phyloP scores from a whole-genome alignment of 2,329 filamentous ascomycete species.

The Beauveria asiatica region DNA sequence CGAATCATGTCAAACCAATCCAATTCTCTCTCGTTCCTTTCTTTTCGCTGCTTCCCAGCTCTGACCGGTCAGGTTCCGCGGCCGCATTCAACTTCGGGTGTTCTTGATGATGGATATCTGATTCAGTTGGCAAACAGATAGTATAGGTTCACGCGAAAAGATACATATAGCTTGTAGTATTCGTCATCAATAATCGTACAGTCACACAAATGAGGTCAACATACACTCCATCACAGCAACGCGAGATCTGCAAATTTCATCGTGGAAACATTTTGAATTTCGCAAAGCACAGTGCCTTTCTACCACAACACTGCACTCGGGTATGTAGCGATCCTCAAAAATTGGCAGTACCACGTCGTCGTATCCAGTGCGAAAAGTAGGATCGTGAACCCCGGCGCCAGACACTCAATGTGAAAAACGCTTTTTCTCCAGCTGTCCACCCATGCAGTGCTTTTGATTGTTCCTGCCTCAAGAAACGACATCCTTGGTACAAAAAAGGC shows the following conservation, averaged over 20 bases:
- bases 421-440: conserved; percentile 49
- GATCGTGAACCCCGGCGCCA: conserved; percentile 26
- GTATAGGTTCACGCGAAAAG: background rate
- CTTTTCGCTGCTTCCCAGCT: no score
- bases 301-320: conserved; percentile 39
- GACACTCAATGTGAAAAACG: conserved; percentile 48
- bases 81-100: no score
- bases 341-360: conserved; percentile 56
- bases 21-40: no score
- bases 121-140: no score
- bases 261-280: conserved; percentile 38
- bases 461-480: conserved; percentile 32
- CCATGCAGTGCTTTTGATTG: conserved; percentile 41
- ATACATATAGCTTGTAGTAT: background rate
- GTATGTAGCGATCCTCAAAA: conserved; percentile 54
- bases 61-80: no score
- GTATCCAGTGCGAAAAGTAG: conserved; percentile 26
- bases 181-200: conserved; percentile 8
- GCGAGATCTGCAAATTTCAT: conserved; percentile 2
- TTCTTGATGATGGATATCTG: no score
- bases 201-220: background rate
- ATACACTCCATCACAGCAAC: conserved; percentile 5
- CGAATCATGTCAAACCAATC: no score
- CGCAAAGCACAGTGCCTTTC: conserved; percentile 48
- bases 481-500: conserved; percentile 35